phyloP scores from a whole-genome alignment of 345 rosid genomes.

The Melaleuca quinquenervia region DNA sequence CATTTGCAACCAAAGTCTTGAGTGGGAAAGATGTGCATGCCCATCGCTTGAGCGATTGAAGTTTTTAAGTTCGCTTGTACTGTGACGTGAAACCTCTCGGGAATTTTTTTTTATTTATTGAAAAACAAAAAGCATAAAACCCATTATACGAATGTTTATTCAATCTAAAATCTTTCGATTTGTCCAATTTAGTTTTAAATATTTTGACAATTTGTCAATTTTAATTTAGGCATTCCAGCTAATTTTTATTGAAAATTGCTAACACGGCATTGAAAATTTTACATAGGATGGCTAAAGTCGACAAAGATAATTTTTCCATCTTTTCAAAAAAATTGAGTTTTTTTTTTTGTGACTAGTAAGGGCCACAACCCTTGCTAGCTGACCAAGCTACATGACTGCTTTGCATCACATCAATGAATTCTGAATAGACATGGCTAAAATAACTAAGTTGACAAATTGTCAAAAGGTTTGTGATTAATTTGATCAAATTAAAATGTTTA shows the following conservation, averaged over 20 bases:
- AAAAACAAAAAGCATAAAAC: no score
- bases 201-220: neutral
- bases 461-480: no score
- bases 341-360: neutral
- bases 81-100: neutral
- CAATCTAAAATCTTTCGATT: neutral
- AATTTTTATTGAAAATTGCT: accelerated
- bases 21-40: neutral
- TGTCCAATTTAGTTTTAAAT: neutral
- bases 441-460: neutral
- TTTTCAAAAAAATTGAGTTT: neutral
- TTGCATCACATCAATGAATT: no score
- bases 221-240: accelerated
- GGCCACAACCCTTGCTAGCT: no score
- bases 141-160: neutral
- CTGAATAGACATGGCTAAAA: neutral
- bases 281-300: accelerated
- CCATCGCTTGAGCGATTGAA: neutral
- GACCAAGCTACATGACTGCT: no score
- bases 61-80: neutral
- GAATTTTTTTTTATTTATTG: neutral
- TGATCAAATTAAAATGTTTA: no score
- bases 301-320: neutral
- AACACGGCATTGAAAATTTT: accelerated
- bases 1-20: neutral